Evolutionary conservation across 441 rosid species (phyloP).

Genomic region (Erodium texanum): DNA sequence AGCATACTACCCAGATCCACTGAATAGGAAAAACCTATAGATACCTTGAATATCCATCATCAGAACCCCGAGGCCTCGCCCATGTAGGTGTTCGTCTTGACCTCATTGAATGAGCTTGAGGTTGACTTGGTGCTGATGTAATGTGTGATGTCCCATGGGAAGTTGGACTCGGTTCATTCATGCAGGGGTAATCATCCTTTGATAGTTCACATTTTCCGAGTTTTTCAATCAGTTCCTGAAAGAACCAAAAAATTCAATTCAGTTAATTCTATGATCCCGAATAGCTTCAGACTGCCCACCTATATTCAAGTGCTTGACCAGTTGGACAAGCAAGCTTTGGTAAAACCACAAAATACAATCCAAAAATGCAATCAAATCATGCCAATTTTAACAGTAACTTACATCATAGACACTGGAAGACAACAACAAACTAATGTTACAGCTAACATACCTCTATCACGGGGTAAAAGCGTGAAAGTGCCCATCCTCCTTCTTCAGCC

Average conservation of each 20-base stretch:
- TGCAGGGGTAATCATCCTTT: slow-evolving; percentile 72
- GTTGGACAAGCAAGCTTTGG: too few relatives aligned
- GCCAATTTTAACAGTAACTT: background rate
- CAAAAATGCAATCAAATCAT: background rate
- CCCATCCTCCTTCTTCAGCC: slow-evolving; percentile 73
- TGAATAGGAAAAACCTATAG: slow-evolving; percentile 8
- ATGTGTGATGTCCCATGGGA: slow-evolving; percentile 38
- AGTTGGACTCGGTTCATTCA: slow-evolving; percentile 67
- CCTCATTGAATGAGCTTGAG: slow-evolving; percentile 73
- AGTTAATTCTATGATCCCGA: background rate
- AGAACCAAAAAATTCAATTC: slow-evolving; percentile 12
- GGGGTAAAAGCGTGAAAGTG: slow-evolving; percentile 86
- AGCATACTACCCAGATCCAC: background rate
- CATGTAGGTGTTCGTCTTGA: slow-evolving; percentile 87
- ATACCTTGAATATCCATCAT: slow-evolving; percentile 93
- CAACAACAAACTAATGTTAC: background rate
- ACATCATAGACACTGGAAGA: background rate
- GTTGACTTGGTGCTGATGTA: slow-evolving; percentile 34
- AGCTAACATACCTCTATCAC: slow-evolving; percentile 60
- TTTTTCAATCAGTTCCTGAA: slow-evolving; percentile 78
- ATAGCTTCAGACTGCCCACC: background rate
- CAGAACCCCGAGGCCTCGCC: slow-evolving; percentile 83
- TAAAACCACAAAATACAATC: background rate
- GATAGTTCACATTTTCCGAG: slow-evolving; percentile 70
- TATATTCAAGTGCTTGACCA: too few relatives aligned